Evolutionary conservation across 2,329 filamentous ascomycete species (phyloP).

Genomic region (Aspergillus terreus): DNA sequence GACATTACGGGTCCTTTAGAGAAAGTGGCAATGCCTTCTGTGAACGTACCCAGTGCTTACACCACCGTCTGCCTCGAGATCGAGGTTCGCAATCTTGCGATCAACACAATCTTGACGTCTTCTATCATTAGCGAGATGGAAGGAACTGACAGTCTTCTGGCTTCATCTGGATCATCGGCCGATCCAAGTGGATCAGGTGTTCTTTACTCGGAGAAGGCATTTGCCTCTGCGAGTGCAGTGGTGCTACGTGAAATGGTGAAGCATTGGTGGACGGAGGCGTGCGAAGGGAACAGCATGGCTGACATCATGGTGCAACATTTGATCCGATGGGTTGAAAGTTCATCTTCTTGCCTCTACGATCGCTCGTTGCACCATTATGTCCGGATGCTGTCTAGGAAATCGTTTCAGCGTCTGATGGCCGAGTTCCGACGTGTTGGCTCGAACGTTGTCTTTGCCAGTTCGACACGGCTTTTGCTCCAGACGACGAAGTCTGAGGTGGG

Average conservation of each 20-base stretch:
- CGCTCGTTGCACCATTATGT: constrained; percentile 93
- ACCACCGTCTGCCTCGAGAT: constrained; percentile 95
- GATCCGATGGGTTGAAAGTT: constrained; percentile 93
- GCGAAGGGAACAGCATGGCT: constrained; percentile 85
- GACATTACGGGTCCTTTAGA: constrained; percentile 81
- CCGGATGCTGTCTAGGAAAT: constrained; percentile 97
- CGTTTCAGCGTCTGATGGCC: constrained; percentile 92
- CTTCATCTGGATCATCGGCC: constrained; percentile 64
- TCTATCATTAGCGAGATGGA: constrained; percentile 96
- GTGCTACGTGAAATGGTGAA: constrained; percentile 98
- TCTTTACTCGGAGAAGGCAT: constrained; percentile 82
- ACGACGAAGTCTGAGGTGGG: constrained; percentile 96
- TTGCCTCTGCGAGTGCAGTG: constrained; percentile 83
- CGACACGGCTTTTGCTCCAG: constrained; percentile 84
- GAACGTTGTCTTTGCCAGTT: constrained; percentile 89
- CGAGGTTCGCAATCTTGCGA: constrained; percentile 87
- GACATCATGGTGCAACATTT: constrained; percentile 97
- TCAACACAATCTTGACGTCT: constrained; percentile 96
- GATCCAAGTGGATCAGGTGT: constrained; percentile 62
- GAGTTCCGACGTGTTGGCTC: constrained; percentile 95
- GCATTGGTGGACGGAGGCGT: constrained; percentile 95
- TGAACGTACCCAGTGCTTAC: constrained; percentile 92
- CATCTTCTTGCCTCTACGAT: constrained; percentile 92
- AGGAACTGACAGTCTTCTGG: constrained; percentile 81
- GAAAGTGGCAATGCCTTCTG: constrained; percentile 81